Evolutionary conservation across 208 protist species (phyloP).

Genomic region (Leishmania turanica): DNA sequence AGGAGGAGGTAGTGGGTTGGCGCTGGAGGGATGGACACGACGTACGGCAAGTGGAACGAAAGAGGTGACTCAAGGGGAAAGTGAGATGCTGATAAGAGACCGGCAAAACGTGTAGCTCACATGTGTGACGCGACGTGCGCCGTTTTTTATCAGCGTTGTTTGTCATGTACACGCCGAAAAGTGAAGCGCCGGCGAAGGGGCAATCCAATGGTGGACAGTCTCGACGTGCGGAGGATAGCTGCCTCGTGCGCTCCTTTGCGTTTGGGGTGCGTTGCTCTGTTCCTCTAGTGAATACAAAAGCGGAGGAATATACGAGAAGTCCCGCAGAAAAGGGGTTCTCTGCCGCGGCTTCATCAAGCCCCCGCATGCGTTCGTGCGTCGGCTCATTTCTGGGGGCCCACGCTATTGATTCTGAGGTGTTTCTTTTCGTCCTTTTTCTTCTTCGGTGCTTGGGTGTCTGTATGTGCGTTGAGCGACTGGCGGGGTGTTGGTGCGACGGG

Average conservation of each 20-base stretch:
- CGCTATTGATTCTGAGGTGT: background rate
- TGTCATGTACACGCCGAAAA: background rate
- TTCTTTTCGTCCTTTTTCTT: background rate
- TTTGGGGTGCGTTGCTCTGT: background rate
- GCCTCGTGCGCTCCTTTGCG: background rate
- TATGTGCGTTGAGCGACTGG: background rate
- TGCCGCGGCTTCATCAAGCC: background rate
- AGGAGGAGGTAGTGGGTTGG: background rate
- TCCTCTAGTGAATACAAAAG: background rate
- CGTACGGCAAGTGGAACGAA: background rate
- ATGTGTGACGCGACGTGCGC: too few relatives aligned
- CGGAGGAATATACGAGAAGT: background rate
- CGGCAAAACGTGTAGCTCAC: too few relatives aligned
- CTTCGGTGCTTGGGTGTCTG: background rate
- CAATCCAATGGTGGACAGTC: background rate
- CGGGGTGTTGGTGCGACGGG: background rate
- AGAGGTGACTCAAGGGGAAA: background rate
- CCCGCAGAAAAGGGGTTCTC: background rate
- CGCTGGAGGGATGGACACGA: background rate
- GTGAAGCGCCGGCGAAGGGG: background rate
- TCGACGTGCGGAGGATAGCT: background rate
- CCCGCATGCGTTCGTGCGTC: background rate
- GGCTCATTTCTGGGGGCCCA: background rate
- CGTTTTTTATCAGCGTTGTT: background rate
- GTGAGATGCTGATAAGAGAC: too few relatives aligned